Percentiles rank a stretch among this genome's conserved stretches.
Conservation (phyloP, 805 yeast genomes). For the Hanseniaspora vineae region DNA sequence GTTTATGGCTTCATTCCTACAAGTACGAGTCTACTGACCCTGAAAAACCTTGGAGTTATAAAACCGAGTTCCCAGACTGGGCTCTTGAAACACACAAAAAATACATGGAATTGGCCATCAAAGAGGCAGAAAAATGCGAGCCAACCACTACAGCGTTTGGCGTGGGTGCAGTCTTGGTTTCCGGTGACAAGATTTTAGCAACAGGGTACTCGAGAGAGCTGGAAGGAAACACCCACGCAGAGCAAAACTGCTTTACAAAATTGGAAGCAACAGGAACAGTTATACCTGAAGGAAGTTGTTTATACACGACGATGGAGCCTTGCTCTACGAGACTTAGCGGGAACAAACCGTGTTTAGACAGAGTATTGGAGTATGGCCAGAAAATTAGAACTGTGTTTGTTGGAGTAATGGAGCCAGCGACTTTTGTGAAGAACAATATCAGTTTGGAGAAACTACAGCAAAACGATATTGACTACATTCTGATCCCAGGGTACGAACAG, state of each 20-base stretch:
- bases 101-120: slow-evolving; percentile 66
- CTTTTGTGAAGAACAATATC: slow-evolving; percentile 68
- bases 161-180: slow-evolving; percentile 82
- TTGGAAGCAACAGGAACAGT: slow-evolving; percentile 30
- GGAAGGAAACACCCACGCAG: slow-evolving; percentile 95
- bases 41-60: slow-evolving; percentile 49
- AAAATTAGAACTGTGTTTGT: slow-evolving; percentile 67
- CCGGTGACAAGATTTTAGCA: slow-evolving; percentile 48
- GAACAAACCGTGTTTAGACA: slow-evolving; percentile 73
- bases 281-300: slow-evolving; percentile 63
- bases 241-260: slow-evolving; percentile 83
- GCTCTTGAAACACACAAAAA: slow-evolving; percentile 45
- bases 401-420: slow-evolving; percentile 84
- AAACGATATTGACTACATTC: slow-evolving; percentile 56
- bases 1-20: slow-evolving; percentile 84
- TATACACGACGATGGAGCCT: slow-evolving; percentile 97
- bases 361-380: slow-evolving; percentile 42
- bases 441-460: slow-evolving; percentile 43
- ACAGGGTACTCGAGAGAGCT: slow-evolving; percentile 86
- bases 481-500: slow-evolving; percentile 73
- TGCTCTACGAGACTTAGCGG: slow-evolving; percentile 85
- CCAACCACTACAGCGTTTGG: slow-evolving; percentile 78
- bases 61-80: slow-evolving; percentile 75
- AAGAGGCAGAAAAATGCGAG: slow-evolving; percentile 68
- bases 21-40: slow-evolving; percentile 47